These are phyloP conservation scores for Neoconidiobolus thromboides DNA, from an alignment of 371 early-diverging fungal genomes.

Conservation along the genomic window DNA sequence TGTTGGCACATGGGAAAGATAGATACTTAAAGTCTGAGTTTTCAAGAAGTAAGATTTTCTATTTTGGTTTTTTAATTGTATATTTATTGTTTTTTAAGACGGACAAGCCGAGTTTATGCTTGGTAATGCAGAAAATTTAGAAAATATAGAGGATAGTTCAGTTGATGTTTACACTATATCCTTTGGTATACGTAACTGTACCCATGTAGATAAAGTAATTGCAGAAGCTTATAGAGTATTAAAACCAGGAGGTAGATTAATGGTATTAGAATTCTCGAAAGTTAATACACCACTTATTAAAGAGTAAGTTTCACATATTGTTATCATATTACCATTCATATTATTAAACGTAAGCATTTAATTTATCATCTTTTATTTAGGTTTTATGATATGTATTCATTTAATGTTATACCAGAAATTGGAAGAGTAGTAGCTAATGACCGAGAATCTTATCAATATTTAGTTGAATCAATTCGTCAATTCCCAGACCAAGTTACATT, in stretches of 20 bases:
- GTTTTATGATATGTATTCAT: conserved; percentile 81
- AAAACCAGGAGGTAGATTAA: conserved; percentile 87
- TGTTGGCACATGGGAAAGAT: conserved; percentile 78
- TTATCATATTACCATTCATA: too few species aligned
- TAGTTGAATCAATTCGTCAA: conserved; percentile 93
- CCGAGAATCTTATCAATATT: conserved; percentile 83
- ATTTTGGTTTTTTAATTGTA: background rate
- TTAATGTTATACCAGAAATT: conserved; percentile 78
- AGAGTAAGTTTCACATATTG: conserved; percentile 22
- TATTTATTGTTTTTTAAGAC: conserved; percentile 14
- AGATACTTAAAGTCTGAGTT: conserved; percentile 40
- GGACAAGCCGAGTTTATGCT: conserved; percentile 44
- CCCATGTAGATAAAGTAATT: conserved; percentile 75
- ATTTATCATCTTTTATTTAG: conserved; percentile 12
- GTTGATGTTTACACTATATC: conserved; percentile 90
- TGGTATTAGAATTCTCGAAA: conserved; percentile 81
- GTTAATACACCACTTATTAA: conserved; percentile 77
- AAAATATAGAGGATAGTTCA: conserved; percentile 46
- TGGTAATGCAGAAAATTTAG: conserved; percentile 82
- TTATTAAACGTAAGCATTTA: background rate
- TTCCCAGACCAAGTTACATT: conserved; percentile 86
- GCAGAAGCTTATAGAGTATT: conserved; percentile 82
- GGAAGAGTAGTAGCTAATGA: conserved; percentile 82
- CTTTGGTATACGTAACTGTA: conserved; percentile 93
- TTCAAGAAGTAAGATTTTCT: conserved; percentile 23